Evolutionary conservation across 371 early-diverging fungal genomes (phyloP).

Genomic region (Zopfochytrium polystomum): DNA sequence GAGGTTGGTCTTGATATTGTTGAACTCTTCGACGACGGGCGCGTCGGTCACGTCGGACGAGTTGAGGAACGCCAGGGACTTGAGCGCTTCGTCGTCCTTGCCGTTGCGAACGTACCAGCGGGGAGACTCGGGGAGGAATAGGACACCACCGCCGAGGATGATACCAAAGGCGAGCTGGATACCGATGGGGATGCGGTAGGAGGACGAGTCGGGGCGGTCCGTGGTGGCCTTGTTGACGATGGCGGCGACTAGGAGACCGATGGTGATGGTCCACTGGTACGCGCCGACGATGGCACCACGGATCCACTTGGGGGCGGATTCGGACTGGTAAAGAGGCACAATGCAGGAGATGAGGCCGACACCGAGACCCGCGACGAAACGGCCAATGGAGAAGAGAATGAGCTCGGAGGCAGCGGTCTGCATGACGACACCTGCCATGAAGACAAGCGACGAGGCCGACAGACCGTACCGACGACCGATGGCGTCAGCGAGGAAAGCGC

Average conservation of each 20-base stretch:
- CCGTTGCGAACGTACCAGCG: slow-evolving; percentile 72
- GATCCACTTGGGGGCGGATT: slow-evolving; percentile 75
- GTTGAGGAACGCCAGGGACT: slow-evolving; percentile 62
- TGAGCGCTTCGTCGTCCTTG: slow-evolving; percentile 57
- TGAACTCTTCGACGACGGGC: slow-evolving; percentile 47
- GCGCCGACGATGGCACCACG: slow-evolving; percentile 83
- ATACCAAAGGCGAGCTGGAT: slow-evolving; percentile 67
- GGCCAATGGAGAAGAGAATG: slow-evolving; percentile 63
- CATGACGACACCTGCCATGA: slow-evolving; percentile 63
- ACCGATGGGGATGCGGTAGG: slow-evolving; percentile 62
- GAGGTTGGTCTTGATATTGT: slow-evolving; percentile 62
- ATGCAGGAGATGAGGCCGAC: slow-evolving; percentile 76
- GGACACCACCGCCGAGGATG: slow-evolving; percentile 62
- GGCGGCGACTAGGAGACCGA: slow-evolving; percentile 33
- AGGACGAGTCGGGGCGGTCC: too few species aligned
- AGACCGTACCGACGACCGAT: slow-evolving; percentile 70
- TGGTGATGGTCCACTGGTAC: slow-evolving; percentile 78
- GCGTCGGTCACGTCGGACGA: too few species aligned
- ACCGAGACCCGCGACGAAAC: slow-evolving; percentile 64
- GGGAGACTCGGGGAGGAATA: slow-evolving; percentile 78
- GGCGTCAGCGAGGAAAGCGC: slow-evolving; percentile 43
- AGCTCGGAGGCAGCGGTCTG: slow-evolving; percentile 59
- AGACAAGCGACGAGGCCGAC: slow-evolving; percentile 59
- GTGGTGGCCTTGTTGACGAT: too few species aligned
- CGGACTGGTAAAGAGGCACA: slow-evolving; percentile 86